A percentile compares a stretch with the other conserved stretches of the same genome.
phyloP scores from a whole-genome alignment of 31 red algal genomes.

The Endocladia muricata region DNA sequence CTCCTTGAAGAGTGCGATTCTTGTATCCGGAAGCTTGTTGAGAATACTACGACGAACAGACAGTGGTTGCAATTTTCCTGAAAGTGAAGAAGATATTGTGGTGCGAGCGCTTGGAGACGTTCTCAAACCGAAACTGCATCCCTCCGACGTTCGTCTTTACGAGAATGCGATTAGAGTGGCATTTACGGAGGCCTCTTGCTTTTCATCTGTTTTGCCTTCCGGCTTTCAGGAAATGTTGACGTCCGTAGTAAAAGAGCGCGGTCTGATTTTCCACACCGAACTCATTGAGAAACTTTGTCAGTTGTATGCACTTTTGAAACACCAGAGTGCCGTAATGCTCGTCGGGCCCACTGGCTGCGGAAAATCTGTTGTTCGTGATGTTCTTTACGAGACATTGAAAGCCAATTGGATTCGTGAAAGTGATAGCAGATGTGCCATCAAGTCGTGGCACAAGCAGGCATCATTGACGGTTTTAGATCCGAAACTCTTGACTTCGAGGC shows the following conservation, averaged over 20 bases:
- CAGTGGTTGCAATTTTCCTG: background rate
- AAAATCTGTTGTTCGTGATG: slow-evolving; percentile 61
- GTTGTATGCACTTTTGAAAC: slow-evolving; percentile 53
- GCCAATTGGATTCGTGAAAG: background rate
- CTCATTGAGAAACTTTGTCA: slow-evolving; percentile 75
- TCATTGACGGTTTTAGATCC: slow-evolving; percentile 81
- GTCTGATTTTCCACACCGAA: slow-evolving; percentile 15
- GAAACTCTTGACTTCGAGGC: slow-evolving; percentile 56
- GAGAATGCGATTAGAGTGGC: slow-evolving; percentile 26
- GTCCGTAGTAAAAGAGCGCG: slow-evolving; percentile 18
- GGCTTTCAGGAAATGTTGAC: slow-evolving; percentile 27
- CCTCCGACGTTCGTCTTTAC: slow-evolving; percentile 43
- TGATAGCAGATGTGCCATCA: background rate
- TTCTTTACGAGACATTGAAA: slow-evolving; percentile 47
- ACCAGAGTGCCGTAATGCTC: slow-evolving; percentile 70
- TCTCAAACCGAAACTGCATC: slow-evolving; percentile 70
- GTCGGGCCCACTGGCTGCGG: slow-evolving; percentile 71
- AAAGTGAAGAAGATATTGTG: slow-evolving; percentile 43
- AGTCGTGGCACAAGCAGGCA: background rate
- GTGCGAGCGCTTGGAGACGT: slow-evolving; percentile 72
- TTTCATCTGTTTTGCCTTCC: slow-evolving; percentile 24
- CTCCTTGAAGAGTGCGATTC: slow-evolving; percentile 57
- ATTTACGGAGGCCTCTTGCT: slow-evolving; percentile 39
- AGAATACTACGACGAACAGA: too few relatives aligned
- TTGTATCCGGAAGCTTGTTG: slow-evolving; percentile 51